Percentiles rank a stretch among this genome's conserved stretches.
These are phyloP conservation scores for Psilocybe tampanensis DNA, from an alignment of 768 basidiomycete species.

Conservation along the genomic window DNA sequence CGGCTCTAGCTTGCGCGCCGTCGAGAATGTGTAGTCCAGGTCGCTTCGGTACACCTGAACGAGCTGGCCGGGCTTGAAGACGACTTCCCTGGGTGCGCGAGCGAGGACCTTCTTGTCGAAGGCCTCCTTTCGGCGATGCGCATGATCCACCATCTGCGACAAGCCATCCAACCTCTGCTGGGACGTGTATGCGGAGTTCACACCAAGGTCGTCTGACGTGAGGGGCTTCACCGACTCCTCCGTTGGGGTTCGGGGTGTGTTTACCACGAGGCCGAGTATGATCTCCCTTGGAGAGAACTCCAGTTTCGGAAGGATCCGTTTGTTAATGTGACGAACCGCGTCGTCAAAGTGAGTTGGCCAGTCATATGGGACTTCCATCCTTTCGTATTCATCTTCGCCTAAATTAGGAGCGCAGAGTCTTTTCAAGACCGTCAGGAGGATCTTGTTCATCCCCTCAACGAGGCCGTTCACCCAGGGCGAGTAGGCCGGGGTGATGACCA, in stretches of 20 bases:
- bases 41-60: conserved; percentile 31
- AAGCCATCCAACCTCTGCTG: conserved; percentile 34
- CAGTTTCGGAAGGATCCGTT: conserved; percentile 23
- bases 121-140: conserved; percentile 20
- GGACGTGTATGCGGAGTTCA: conserved; percentile 19
- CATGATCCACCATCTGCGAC: conserved; percentile 23
- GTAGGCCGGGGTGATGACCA: conserved; percentile 30
- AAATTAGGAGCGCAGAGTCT: conserved; percentile 35
- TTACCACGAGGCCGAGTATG: conserved; percentile 29
- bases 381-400: conserved; percentile 26
- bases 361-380: conserved; percentile 22
- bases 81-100: conserved; percentile 18
- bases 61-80: conserved; percentile 27
- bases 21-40: conserved; percentile 27
- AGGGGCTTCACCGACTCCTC: not conserved
- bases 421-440: conserved; percentile 27
- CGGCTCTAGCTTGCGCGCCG: conserved; percentile 28
- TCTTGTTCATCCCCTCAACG: conserved; percentile 27
- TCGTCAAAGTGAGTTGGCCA: conserved; percentile 36
- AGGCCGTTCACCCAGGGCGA: conserved; percentile 43
- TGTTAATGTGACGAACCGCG: conserved; percentile 26
- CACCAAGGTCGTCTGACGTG: not conserved
- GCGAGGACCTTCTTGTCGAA: conserved; percentile 29
- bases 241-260: conserved; percentile 20
- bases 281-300: conserved; percentile 33